Conservation (phyloP, 139 green algal genomes). For the Klebsormidium nitens region DNA sequence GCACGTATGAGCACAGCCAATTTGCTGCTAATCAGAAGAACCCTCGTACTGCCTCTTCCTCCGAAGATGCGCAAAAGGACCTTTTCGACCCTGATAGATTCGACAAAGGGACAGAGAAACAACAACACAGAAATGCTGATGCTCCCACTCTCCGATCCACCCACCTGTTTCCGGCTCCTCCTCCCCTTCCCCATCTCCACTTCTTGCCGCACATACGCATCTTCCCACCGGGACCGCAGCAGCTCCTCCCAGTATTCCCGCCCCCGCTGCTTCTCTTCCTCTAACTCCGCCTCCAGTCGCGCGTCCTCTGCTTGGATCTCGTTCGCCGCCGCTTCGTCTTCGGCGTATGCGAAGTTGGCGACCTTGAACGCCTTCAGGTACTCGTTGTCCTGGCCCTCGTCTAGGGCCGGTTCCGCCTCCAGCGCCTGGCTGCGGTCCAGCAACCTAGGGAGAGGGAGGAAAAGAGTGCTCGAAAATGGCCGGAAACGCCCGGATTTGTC, state of each 20-base stretch:
- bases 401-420: not conserved
- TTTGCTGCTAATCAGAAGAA: too few species aligned
- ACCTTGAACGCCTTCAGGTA: constrained; percentile 45
- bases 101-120: too few species aligned
- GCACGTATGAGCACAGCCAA: too few species aligned
- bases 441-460: too few species aligned
- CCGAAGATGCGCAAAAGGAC: too few species aligned
- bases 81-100: too few species aligned
- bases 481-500: too few species aligned
- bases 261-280: not conserved
- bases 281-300: not conserved
- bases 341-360: constrained; percentile 16
- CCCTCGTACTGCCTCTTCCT: too few species aligned
- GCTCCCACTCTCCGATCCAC: too few species aligned
- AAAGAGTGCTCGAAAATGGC: too few species aligned
- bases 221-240: constrained; percentile 11
- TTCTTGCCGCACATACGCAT: constrained; percentile 4
- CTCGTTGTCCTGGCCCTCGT: constrained; percentile 36
- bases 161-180: constrained; percentile 24
- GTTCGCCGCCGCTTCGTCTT: not conserved
- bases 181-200: constrained; percentile 27
- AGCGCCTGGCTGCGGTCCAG: constrained; percentile 50
- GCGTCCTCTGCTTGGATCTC: constrained; percentile 13
- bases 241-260: constrained; percentile 28
- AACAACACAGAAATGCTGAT: too few species aligned